phyloP scores from a whole-genome alignment of 148 eudicot species.

The Vaccinium macrocarpon region DNA sequence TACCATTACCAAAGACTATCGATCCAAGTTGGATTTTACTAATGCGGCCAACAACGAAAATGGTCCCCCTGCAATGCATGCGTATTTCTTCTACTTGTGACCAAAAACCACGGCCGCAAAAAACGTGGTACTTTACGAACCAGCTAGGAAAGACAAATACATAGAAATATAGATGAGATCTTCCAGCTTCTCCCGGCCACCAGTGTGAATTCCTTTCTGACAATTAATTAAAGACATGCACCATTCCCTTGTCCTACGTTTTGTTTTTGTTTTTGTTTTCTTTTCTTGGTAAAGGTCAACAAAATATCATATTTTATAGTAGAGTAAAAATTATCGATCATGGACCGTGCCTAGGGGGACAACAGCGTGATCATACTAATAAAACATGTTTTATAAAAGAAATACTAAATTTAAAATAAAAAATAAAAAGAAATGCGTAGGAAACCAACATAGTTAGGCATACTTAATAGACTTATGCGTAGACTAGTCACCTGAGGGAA shows the following conservation, averaged over 20 bases:
- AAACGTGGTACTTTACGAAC: not conserved
- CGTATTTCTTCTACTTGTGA: not conserved
- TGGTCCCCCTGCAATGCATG: not conserved
- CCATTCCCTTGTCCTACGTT: not conserved
- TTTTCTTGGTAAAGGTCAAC: not conserved
- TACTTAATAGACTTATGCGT: not conserved
- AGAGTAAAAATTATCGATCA: too few species aligned
- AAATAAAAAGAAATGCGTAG: not conserved
- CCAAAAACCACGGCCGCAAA: not conserved
- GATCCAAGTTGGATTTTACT: not conserved
- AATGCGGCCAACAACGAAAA: not conserved
- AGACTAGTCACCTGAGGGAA: constrained; percentile 3
- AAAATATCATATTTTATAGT: not conserved
- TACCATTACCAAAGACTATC: not conserved
- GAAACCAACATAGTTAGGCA: constrained; percentile 24
- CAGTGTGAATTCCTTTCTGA: not conserved
- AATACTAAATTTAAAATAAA: not conserved
- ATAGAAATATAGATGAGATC: not conserved
- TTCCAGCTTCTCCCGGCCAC: not conserved
- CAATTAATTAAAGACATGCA: not conserved
- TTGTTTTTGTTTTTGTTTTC: too few species aligned
- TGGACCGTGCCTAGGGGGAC: not conserved
- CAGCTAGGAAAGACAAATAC: not conserved
- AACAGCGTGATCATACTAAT: not conserved
- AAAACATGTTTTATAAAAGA: not conserved